Base-by-base conservation (phyloP, 1,284 basidiomycete species). In the Cronartium quercuum region DNA sequence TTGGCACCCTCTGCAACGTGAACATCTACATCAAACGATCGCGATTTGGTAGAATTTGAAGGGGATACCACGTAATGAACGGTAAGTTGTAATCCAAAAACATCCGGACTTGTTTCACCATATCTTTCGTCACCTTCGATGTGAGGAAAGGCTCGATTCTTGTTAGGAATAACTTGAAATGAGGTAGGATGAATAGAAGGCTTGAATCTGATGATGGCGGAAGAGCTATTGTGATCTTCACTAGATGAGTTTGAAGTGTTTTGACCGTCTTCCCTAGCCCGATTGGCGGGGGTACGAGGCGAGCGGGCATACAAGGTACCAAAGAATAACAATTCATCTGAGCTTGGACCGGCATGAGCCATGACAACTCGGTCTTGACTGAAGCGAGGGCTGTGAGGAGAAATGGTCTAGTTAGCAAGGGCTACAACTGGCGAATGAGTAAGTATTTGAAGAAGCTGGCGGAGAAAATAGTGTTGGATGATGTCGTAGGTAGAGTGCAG, bases 11-110 rank as follows among this genome's bases (percentile, higher is more conserved):
- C 51, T 24, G n/a, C 51, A n/a, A 55, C 4, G 6, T 55, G n/a
- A 55, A 55, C 51, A 24, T 55, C 51, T 55, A 55, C 51, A 55
- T 55, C 51, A 55, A 55, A 55, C 29, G 51, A 55, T 24, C 51
- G 51, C 29, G 18, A 1, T 21, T 55, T 55, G 1, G n/a, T 55
- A 6, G 51, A 55, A 21, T 12, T n/a, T 9, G 51, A 55, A 21
- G 51, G 29, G n/a, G 51, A 21, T 55, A 18, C 51, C 6, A 55
- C 51, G 51, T 55, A 55, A 55, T 55, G 51, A 55, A 55, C 18
- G 9, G 51, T 55, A n/a, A 55, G 51, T 24, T 55, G 51, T 55
- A 55, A 12, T 18, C 15, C 29, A 55, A 55, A 55, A 24, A 55
- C 51, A 55, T 55, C 29, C n/a, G 51, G 51, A 55, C 51, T 13